phyloP scores from a whole-genome alignment of 139 green algal genomes.

The Zygnema cylindricum region DNA sequence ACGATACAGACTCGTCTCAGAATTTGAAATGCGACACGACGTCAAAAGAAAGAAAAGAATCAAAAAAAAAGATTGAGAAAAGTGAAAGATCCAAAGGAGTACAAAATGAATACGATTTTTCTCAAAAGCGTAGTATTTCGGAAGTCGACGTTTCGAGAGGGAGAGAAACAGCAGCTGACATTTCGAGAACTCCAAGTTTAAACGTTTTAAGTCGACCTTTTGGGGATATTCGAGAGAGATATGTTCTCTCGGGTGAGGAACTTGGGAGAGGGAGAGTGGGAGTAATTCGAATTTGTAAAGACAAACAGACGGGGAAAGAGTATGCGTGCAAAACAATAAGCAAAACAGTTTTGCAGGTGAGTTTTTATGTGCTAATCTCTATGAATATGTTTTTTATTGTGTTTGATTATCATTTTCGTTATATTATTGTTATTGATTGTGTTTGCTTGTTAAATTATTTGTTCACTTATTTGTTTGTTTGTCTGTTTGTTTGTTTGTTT shows the following conservation, averaged over 20 bases:
- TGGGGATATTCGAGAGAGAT: conserved; percentile 1
- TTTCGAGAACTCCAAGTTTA: background rate
- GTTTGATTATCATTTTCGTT: too few relatives aligned
- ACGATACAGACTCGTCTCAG: too few relatives aligned
- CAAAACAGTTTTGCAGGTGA: conserved; percentile 18
- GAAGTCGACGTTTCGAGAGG: background rate
- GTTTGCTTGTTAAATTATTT: too few relatives aligned
- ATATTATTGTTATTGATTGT: too few relatives aligned
- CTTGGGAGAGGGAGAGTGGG: conserved; percentile 18
- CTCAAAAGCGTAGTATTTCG: background rate
- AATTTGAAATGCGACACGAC: too few relatives aligned
- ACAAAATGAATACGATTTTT: background rate
- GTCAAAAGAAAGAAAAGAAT: background rate
- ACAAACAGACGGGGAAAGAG: conserved; percentile 2
- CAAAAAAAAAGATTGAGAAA: background rate
- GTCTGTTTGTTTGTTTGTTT: too few relatives aligned
- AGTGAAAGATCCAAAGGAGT: background rate
- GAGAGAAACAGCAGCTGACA: background rate
- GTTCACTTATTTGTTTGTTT: too few relatives aligned
- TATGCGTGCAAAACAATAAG: conserved; percentile 34
- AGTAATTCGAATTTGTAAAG: background rate
- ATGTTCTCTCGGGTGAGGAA: background rate
- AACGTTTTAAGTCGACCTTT: conserved; percentile 13
- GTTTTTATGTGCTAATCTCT: conserved; percentile 1
- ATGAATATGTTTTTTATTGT: background rate